phyloP scores from a whole-genome alignment of 179 eudicot genomes.

The Spinacia oleracea region DNA sequence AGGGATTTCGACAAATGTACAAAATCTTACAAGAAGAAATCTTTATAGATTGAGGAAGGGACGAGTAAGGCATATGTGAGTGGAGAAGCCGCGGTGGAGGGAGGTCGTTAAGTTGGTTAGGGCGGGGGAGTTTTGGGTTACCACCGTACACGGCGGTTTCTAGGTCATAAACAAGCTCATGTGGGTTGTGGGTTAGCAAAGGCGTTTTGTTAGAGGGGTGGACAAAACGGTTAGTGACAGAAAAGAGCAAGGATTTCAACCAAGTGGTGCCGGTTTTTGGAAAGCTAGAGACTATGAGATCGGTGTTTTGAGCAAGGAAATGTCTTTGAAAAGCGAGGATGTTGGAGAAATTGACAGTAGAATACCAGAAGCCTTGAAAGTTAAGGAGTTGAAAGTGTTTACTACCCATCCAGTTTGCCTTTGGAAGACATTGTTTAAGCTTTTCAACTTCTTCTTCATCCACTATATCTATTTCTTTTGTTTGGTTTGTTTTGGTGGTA shows the following conservation, averaged over 20 bases:
- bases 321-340: constrained; percentile 16
- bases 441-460: too few relatives aligned
- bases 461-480: too few relatives aligned
- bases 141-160: constrained; percentile 11
- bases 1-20: background rate
- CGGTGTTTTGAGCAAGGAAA: constrained; percentile 18
- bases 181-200: constrained; percentile 14
- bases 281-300: constrained; percentile 22
- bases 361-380: constrained; percentile 21
- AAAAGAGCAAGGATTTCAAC: constrained; percentile 24
- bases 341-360: background rate
- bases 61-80: background rate
- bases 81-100: background rate
- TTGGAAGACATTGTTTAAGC: too few relatives aligned
- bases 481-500: too few relatives aligned
- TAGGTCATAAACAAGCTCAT: constrained; percentile 15
- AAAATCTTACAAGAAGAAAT: too few relatives aligned
- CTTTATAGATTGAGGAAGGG: too few relatives aligned
- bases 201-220: background rate
- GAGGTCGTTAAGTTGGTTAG: constrained; percentile 4
- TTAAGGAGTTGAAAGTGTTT: background rate
- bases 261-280: constrained; percentile 31
- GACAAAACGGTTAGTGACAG: constrained; percentile 7
- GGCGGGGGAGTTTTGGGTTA: background rate
- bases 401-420: background rate